phyloP scores from a whole-genome alignment of 2,329 filamentous ascomycete genomes.

The Penicillium sp. region DNA sequence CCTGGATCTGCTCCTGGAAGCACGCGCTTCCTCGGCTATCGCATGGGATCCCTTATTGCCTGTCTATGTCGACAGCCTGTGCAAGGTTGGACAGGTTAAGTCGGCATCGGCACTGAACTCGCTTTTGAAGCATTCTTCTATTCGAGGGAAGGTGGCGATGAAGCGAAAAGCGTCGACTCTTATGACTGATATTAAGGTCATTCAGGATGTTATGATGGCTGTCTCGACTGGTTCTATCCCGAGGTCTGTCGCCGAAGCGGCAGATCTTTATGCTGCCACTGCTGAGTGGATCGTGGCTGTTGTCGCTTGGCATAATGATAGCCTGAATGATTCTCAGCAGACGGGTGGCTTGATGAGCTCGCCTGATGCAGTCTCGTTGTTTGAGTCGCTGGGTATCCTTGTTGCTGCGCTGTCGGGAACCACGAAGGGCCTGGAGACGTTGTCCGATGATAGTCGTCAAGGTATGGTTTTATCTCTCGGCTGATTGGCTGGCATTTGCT shows the following conservation, averaged over 20 bases:
- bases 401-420: slow-evolving; percentile 40
- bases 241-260: slow-evolving; percentile 30
- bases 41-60: slow-evolving; percentile 45
- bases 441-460: slow-evolving; percentile 35
- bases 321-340: slow-evolving; percentile 27
- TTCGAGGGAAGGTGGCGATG: slow-evolving; percentile 16
- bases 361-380: slow-evolving; percentile 40
- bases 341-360: slow-evolving; percentile 32
- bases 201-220: slow-evolving; percentile 42
- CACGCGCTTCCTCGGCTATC: slow-evolving; percentile 32
- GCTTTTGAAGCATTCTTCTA: slow-evolving; percentile 37
- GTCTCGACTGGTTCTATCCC: slow-evolving; percentile 36
- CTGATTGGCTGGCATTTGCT: not conserved
- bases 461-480: slow-evolving; percentile 23
- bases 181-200: slow-evolving; percentile 44
- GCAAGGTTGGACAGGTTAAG: slow-evolving; percentile 33
- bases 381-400: slow-evolving; percentile 44
- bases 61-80: slow-evolving; percentile 40
- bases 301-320: slow-evolving; percentile 34
- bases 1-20: slow-evolving; percentile 36
- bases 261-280: slow-evolving; percentile 32
- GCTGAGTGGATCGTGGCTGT: slow-evolving; percentile 42
- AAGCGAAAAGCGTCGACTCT: slow-evolving; percentile 30
- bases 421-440: slow-evolving; percentile 35
- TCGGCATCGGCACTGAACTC: slow-evolving; percentile 34